Base-by-base conservation (phyloP, 2,329 filamentous ascomycete genomes). In the Ascochyta rabiei region DNA sequence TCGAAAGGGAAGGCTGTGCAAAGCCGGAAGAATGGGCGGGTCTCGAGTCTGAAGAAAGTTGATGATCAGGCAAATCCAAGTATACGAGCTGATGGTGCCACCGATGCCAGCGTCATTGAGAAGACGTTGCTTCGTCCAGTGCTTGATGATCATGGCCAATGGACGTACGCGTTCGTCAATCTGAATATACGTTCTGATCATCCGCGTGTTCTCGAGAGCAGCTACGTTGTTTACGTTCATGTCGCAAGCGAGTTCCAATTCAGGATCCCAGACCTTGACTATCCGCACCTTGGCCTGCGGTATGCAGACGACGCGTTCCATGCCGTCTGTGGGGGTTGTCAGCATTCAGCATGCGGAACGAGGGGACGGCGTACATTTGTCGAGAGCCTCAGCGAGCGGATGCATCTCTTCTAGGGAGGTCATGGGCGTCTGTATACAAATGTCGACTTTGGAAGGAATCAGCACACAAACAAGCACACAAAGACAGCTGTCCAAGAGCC, bases 151-250 rank as follows among this genome's bases (percentile, higher is more conserved):
- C 91, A 99, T 98, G 15, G 95, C 93, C 64, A 99, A 80, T 39
- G 90, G 92, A 38, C 95, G 87, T 51, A 99, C 91, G 57, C 95
- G 87, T 34, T 92, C 86, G 75, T 99, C 95, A 53, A 96, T 89
- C 69, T 96, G 88, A 57, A 99, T 91, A 76, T 99, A 99, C 0
- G 92, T 96, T 72, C 93, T 91, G 67, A 99, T 95, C 93, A 99
- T 96, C 45, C 93, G 87, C 13, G 95, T 99, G 70, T 99, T 99
- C 75, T 98, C 93, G 57, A 99, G 80, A 4, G 95, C 95, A 48
- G 96, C 77, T 0, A 93, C 95, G 68, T 98, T 99, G 79, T 99
- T 99, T 78, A 99, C 93, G 67, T 99, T 99, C 89, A 99, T 95
- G 73, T 99, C 95, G 75, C 93, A 97, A 15, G 92, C 90, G 45